Conservation (phyloP, 2,329 filamentous ascomycete species). For the Fusarium guadeloupense region DNA sequence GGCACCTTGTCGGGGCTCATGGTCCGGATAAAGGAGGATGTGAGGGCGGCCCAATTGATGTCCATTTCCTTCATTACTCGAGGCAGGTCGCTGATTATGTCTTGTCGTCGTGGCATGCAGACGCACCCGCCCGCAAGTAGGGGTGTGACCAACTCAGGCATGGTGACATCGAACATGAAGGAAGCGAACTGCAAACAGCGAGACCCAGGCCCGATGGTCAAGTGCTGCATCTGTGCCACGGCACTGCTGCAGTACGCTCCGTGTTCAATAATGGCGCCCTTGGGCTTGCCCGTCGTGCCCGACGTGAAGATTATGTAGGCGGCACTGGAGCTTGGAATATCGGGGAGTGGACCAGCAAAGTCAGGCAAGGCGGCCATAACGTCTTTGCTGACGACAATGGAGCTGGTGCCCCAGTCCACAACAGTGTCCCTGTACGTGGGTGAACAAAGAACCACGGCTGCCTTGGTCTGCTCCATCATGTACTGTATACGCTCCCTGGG, state of each 20-base stretch:
- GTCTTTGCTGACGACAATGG: background rate
- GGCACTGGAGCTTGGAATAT: conserved; percentile 6
- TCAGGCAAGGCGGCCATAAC: background rate
- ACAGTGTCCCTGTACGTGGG: background rate
- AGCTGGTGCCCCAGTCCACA: background rate
- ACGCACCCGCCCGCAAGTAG: conserved; percentile 34
- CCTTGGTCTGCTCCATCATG: background rate
- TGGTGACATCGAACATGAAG: conserved; percentile 60
- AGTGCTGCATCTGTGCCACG: conserved; percentile 23
- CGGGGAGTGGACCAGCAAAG: background rate
- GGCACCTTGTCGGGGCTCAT: conserved; percentile 6
- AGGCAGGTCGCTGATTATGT: conserved; percentile 21
- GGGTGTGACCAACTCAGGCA: conserved; percentile 43
- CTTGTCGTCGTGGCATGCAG: conserved; percentile 35
- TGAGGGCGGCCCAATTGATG: conserved; percentile 2
- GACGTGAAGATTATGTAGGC: conserved; percentile 45
- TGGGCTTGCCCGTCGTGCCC: conserved; percentile 42
- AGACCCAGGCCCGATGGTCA: conserved; percentile 58
- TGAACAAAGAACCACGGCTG: background rate
- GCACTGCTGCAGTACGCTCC: conserved; percentile 62
- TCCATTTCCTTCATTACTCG: conserved; percentile 1
- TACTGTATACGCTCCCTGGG: background rate
- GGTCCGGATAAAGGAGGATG: conserved; percentile 1
- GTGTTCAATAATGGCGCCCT: conserved; percentile 53
- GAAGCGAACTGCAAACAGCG: conserved; percentile 57